phyloP scores from a whole-genome alignment of 1,139 yeast genomes.

The Diutina ranongensis region DNA sequence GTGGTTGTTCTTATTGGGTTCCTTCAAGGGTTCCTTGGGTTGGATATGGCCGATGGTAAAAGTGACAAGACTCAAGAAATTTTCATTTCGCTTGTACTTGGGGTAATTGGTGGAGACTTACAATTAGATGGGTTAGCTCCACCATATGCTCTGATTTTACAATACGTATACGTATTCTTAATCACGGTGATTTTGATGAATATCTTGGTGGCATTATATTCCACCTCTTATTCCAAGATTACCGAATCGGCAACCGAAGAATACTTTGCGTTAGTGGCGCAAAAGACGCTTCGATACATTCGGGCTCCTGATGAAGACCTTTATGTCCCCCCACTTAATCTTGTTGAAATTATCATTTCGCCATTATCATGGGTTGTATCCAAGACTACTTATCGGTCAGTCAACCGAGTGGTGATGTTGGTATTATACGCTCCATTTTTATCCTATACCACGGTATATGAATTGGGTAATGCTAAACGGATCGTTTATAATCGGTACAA shows the following conservation, averaged over 20 bases:
- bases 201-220: constrained; percentile 72
- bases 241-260: constrained; percentile 78
- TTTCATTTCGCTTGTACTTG: constrained; percentile 52
- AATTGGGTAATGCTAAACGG: constrained; percentile 54
- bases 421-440: constrained; percentile 61
- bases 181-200: constrained; percentile 66
- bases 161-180: constrained; percentile 66
- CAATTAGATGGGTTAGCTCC: constrained; percentile 66
- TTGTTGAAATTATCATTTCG: constrained; percentile 45
- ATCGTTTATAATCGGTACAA: constrained; percentile 60
- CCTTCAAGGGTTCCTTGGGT: constrained; percentile 75
- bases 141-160: constrained; percentile 71
- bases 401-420: constrained; percentile 47
- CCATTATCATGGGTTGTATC: constrained; percentile 24
- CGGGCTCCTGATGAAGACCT: constrained; percentile 85
- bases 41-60: constrained; percentile 80
- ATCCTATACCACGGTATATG: constrained; percentile 48
- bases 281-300: constrained; percentile 70
- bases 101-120: constrained; percentile 62
- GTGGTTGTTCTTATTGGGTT: constrained; percentile 67
- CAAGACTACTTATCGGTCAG: constrained; percentile 16
- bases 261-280: constrained; percentile 75
- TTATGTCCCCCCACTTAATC: constrained; percentile 76
- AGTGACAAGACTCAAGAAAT: constrained; percentile 62
- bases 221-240: constrained; percentile 74